Base-by-base conservation (phyloP, 176 grass and related monocot genomes). In the Calamus simplicifolius region DNA sequence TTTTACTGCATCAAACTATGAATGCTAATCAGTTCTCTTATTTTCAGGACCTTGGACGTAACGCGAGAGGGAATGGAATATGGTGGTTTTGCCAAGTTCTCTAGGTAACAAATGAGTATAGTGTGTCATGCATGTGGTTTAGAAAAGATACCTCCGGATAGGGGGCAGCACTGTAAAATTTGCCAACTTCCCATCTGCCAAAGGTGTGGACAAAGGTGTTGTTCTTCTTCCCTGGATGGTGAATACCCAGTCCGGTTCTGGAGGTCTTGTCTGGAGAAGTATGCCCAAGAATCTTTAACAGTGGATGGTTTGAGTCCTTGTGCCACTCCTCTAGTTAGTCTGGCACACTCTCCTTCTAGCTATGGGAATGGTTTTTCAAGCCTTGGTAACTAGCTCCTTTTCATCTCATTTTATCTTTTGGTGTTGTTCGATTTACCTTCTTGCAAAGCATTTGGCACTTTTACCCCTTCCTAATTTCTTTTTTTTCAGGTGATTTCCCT, bases 401-500 rank as follows among this genome's bases (percentile, higher is more conserved):
- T 57, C 12, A 16, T 5, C 10, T 63, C 48, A 18, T 63, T 50
- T 3, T 49, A 48, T 23, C 19, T 48, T 48, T n/a, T 13, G 16
- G 4, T 21, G 3, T 29, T 29, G 28, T 29, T 4, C 3, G 4
- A 29, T 4, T 4, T 1, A 29, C 3, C 28, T 2, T 29, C 28
- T 29, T 29, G 28, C 1, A 29, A 29, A 29, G 4, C 28, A 29
- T 29, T 29, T 29, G 28, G 28, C 28, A 4, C 4, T 29, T 29
- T 29, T 4, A 3, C 28, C 28, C 28, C 6, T 57, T 57, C 5
- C 13, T 13, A 18, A 25, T 35, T n/a, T 31, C 2, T 50, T 50
- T 17, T 53, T n/a, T n/a, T n/a, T n/a, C n/a, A 72, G 57, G 58
- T 51, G 69, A 72, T 62, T 52, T 61, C 49, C 50, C 27, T 18